These are phyloP conservation scores for Colletotrichum endophyticum DNA, from an alignment of 2,329 filamentous ascomycete species.

Conservation along the genomic window DNA sequence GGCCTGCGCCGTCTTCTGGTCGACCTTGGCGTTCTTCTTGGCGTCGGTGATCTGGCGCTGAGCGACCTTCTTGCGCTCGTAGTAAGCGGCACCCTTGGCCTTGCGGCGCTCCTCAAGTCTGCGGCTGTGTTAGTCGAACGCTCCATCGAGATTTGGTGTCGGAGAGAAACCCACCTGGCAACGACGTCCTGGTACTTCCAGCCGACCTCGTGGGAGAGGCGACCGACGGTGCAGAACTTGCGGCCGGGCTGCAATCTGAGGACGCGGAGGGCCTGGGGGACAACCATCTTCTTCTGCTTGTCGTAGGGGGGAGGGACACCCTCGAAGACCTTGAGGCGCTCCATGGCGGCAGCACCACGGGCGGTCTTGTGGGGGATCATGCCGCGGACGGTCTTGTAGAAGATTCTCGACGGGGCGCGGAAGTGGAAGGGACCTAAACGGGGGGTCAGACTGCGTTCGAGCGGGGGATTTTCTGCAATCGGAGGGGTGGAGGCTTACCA, in stretches of 20 bases:
- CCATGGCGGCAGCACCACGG: conserved; percentile 92
- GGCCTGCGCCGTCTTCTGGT: conserved; percentile 85
- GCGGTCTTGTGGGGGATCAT: conserved; percentile 99
- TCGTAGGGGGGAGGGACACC: conserved; percentile 98
- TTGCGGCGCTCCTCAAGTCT: conserved; percentile 99
- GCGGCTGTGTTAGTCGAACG: conserved; percentile 21
- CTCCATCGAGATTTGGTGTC: not conserved
- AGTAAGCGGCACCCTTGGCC: conserved; percentile 99
- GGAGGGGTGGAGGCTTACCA: conserved; percentile 64
- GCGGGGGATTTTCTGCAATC: not conserved
- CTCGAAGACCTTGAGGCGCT: conserved; percentile 99
- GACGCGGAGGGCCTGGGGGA: conserved; percentile 96
- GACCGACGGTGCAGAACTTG: conserved; percentile 99
- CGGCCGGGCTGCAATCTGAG: conserved; percentile 97
- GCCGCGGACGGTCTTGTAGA: conserved; percentile 99
- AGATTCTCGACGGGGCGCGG: conserved; percentile 98
- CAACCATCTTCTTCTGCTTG: conserved; percentile 99
- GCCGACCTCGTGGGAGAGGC: conserved; percentile 98
- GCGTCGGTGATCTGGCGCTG: conserved; percentile 89
- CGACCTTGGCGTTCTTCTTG: conserved; percentile 88
- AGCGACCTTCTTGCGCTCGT: conserved; percentile 99
- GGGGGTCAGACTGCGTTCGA: conserved; percentile 34
- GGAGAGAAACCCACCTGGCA: conserved; percentile 75
- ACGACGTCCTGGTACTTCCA: conserved; percentile 99
- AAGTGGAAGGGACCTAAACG: conserved; percentile 95